These are phyloP conservation scores for Rhodotorula sp. DNA, from an alignment of 1,284 basidiomycete species.

Conservation along the genomic window DNA sequence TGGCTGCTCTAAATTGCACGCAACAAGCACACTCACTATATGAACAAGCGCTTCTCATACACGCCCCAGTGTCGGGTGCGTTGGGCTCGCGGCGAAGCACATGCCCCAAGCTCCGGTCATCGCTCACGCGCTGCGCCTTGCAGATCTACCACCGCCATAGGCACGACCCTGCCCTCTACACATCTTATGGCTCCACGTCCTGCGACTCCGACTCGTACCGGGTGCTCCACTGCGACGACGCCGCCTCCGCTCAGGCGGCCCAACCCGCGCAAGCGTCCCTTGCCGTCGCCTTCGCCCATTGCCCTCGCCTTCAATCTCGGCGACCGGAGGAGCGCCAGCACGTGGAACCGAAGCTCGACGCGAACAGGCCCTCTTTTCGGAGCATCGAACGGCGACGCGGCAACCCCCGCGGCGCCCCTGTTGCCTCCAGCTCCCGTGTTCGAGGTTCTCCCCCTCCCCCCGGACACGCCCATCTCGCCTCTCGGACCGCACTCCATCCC, in stretches of 20 bases:
- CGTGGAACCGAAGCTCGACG: background rate
- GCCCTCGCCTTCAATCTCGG: conserved; percentile 4
- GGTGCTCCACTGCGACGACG: background rate
- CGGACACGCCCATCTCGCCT: conserved; percentile 5
- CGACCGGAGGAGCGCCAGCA: background rate
- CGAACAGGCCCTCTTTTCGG: background rate
- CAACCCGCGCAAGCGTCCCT: conserved; percentile 11
- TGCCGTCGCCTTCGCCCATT: conserved; percentile 9
- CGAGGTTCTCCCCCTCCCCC: conserved; percentile 19
- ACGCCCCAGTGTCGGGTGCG: too few species aligned
- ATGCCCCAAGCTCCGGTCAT: background rate
- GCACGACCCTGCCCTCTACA: background rate
- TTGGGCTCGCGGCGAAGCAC: too few species aligned
- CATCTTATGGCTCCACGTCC: conserved; percentile 8
- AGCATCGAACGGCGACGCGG: background rate
- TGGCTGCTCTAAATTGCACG: too few species aligned
- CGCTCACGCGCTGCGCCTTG: background rate
- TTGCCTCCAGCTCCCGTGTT: conserved; percentile 26
- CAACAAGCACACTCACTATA: too few species aligned
- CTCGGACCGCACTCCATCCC: conserved; percentile 2
- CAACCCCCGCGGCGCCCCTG: conserved; percentile 15
- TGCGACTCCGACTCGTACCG: background rate
- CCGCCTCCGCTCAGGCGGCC: conserved; percentile 1
- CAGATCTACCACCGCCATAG: background rate
- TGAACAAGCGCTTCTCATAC: too few species aligned